A percentile compares a stretch with the other conserved stretches of the same genome.
Evolutionary conservation across 164 flowering plant species (phyloP).

Genomic region (Aristolochia californica): DNA sequence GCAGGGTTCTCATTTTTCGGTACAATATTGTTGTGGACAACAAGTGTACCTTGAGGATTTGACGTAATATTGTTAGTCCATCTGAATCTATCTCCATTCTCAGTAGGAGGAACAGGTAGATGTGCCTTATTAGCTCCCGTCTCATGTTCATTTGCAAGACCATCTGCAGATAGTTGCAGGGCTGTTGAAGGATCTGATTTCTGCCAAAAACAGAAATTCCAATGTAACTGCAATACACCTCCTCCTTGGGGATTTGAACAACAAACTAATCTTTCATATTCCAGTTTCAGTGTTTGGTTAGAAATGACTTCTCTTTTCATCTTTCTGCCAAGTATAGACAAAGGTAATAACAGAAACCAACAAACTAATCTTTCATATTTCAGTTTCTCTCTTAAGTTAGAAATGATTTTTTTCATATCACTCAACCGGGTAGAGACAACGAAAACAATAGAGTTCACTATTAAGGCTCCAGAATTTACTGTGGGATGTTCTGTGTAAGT

Average conservation of each 20-base stretch:
- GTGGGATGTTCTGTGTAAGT: too few relatives aligned
- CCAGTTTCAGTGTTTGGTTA: not conserved
- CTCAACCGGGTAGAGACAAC: too few relatives aligned
- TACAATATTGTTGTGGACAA: conserved; percentile 22
- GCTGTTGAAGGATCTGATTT: conserved; percentile 31
- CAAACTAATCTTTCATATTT: too few relatives aligned
- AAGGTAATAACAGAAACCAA: too few relatives aligned
- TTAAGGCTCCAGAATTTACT: too few relatives aligned
- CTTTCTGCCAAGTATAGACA: too few relatives aligned
- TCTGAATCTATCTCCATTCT: conserved; percentile 25
- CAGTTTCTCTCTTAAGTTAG: too few relatives aligned
- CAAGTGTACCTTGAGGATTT: conserved; percentile 22
- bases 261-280: not conserved
- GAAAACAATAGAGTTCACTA: too few relatives aligned
- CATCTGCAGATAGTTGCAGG: conserved; percentile 24
- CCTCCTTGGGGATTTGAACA: not conserved
- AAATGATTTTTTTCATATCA: too few relatives aligned
- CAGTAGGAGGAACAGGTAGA: conserved; percentile 18
- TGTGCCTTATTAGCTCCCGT: conserved; percentile 19
- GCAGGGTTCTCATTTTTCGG: conserved; percentile 17
- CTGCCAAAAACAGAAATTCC: conserved; percentile 24
- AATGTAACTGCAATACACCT: conserved; percentile 5
- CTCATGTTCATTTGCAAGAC: conserved; percentile 22
- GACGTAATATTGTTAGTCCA: conserved; percentile 15
- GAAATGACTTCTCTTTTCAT: not conserved